These are phyloP conservation scores for Dacryopinax primogenitus DNA, from an alignment of 768 basidiomycete species.

Conservation along the genomic window DNA sequence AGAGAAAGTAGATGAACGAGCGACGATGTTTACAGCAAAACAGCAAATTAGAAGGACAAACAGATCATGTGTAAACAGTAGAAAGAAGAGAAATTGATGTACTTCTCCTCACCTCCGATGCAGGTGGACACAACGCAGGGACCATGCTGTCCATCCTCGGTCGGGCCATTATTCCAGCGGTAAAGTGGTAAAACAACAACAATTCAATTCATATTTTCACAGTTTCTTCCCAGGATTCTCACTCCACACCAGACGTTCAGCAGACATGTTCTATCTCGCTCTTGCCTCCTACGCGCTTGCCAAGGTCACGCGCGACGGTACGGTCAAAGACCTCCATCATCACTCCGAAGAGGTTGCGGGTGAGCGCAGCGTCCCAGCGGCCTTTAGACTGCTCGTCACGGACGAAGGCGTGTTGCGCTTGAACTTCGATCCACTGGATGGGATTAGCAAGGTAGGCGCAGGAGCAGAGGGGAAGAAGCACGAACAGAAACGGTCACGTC, in stretches of 20 bases:
- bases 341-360: constrained; percentile 60
- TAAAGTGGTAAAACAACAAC: too few species aligned
- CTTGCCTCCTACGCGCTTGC: constrained; percentile 40
- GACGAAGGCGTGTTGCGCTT: constrained; percentile 94
- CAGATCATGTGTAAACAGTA: too few species aligned
- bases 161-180: too few species aligned
- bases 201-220: too few species aligned
- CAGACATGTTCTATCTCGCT: constrained; percentile 68
- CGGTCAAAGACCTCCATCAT: constrained; percentile 93
- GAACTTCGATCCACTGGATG: constrained; percentile 77
- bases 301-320: constrained; percentile 73
- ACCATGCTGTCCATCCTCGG: too few species aligned
- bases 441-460: background rate
- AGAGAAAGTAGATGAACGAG: too few species aligned
- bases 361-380: constrained; percentile 89
- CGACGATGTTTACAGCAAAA: too few species aligned
- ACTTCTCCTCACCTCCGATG: too few species aligned
- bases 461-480: constrained; percentile 29
- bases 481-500: constrained; percentile 55
- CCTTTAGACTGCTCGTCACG: constrained; percentile 86
- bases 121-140: too few species aligned
- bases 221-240: too few species aligned
- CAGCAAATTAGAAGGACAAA: too few species aligned
- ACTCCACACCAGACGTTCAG: constrained; percentile 25
- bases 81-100: too few species aligned